These are phyloP conservation scores for Actinidia polygama DNA, from an alignment of 179 eudicot species.

Conservation along the genomic window DNA sequence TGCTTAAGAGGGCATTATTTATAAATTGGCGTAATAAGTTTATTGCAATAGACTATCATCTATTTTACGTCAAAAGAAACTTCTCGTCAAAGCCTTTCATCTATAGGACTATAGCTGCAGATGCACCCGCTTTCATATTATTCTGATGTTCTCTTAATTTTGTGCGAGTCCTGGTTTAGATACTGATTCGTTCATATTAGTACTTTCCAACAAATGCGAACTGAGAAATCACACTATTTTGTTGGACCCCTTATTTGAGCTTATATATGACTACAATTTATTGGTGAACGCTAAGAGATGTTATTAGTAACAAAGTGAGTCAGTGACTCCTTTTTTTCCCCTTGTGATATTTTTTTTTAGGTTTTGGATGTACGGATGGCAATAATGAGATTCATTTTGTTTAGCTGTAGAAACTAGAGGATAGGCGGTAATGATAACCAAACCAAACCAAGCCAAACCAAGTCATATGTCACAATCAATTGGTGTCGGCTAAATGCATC, in stretches of 20 bases:
- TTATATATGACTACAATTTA: background rate
- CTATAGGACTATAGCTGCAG: background rate
- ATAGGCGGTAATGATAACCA: too few species aligned
- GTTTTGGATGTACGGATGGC: too few species aligned
- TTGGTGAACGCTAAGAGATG: too few species aligned
- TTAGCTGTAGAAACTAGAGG: too few species aligned
- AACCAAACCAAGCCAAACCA: too few species aligned
- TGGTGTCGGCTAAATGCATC: too few species aligned
- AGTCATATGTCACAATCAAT: too few species aligned
- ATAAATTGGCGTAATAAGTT: background rate
- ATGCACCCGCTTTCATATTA: background rate
- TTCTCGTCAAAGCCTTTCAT: background rate
- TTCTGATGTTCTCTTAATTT: slow-evolving; percentile 3
- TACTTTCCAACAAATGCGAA: background rate
- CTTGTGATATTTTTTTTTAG: too few species aligned
- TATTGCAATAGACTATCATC: background rate
- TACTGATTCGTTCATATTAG: too few species aligned
- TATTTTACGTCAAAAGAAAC: background rate
- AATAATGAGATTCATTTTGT: too few species aligned
- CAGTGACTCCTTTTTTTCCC: too few species aligned
- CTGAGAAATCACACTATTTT: background rate
- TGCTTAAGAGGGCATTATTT: background rate
- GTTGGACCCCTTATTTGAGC: background rate
- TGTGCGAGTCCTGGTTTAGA: background rate
- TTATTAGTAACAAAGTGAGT: too few species aligned